Base-by-base conservation (phyloP, 2,329 filamentous ascomycete genomes). In the Fusarium nisikadoi region DNA sequence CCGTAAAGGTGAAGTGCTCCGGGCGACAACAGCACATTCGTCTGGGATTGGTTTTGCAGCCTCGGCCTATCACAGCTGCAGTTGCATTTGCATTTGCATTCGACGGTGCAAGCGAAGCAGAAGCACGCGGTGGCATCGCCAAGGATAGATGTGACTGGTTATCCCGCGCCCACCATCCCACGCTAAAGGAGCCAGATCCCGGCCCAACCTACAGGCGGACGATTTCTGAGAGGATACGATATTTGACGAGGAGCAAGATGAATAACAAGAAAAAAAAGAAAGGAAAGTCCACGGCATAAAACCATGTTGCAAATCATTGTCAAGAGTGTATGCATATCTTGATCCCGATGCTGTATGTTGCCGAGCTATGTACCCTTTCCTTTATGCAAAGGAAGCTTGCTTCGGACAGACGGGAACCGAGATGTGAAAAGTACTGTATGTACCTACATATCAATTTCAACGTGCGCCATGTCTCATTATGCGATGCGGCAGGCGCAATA, bases 1-100 rank as follows among this genome's bases (percentile, higher is more conserved):
- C 70, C 35, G 25, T 67, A 73, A 67, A 67, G 70, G 70, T 57
- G 43, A 70, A 60, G 46, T 60, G 53, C 70, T 61, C 70, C 70
- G 70, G 62, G 52, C 62, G 59, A 67, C 54, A 67, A 61, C 62
- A 61, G 25, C 63, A 47, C 64, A 67, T 61, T 43, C 31, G 33
- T 35, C 50, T 41, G 63, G 53, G 61, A 55, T 70, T 59, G 59
- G 63, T 52, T 60, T 73, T 39, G 29, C 35, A 27, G 38, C 20
- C 36, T 56, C 57, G 49, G 39, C 69, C 65, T 65, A 72, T 72
- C 69, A 70, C 45, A 45, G 38, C 46, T 56, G 46, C 60, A 57
- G 52, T 19, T 11, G 45, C 25, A 29, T 33, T 53, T 52, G 45
- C 54, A 58, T 23, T 46, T 54, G 43, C 57, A 56, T 63, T 68